phyloP scores from a whole-genome alignment of 1,284 basidiomycete genomes.

The Leucoagaricus sp. region DNA sequence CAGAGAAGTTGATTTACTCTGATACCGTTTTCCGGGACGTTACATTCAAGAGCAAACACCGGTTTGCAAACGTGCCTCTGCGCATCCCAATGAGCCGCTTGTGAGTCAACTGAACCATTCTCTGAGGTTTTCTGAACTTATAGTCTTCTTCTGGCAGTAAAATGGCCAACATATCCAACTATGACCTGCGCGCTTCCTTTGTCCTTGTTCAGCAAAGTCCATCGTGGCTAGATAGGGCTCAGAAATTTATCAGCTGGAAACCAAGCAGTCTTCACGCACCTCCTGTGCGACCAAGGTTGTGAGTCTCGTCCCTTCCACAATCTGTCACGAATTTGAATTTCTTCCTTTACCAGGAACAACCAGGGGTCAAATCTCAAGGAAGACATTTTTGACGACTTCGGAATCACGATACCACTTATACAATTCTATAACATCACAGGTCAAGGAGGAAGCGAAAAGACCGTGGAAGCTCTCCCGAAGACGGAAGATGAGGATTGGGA shows the following conservation, averaged over 20 bases:
- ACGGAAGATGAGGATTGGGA: constrained; percentile 18
- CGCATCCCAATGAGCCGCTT: constrained; percentile 31
- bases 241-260: constrained; percentile 31
- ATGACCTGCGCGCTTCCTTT: constrained; percentile 35
- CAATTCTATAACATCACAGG: constrained; percentile 29
- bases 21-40: constrained; percentile 32
- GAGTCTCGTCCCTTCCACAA: neutral
- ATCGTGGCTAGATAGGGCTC: constrained; percentile 29
- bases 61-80: constrained; percentile 25
- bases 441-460: constrained; percentile 16
- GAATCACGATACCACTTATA: constrained; percentile 31
- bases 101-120: constrained; percentile 23
- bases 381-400: constrained; percentile 32
- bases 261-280: constrained; percentile 24
- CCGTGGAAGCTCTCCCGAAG: neutral
- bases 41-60: constrained; percentile 26
- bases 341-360: constrained; percentile 14
- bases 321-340: neutral
- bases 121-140: neutral
- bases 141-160: constrained; percentile 16
- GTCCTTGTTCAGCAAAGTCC: constrained; percentile 31
- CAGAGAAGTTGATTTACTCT: constrained; percentile 28
- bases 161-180: constrained; percentile 24
- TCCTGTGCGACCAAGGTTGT: constrained; percentile 14
- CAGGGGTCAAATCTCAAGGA: constrained; percentile 26